Evolutionary conservation across 495 filamentous ascomycete species (phyloP), one percentile per base, ranked within the genome.

Genomic region (Rhizodiscina lignyota): DNA sequence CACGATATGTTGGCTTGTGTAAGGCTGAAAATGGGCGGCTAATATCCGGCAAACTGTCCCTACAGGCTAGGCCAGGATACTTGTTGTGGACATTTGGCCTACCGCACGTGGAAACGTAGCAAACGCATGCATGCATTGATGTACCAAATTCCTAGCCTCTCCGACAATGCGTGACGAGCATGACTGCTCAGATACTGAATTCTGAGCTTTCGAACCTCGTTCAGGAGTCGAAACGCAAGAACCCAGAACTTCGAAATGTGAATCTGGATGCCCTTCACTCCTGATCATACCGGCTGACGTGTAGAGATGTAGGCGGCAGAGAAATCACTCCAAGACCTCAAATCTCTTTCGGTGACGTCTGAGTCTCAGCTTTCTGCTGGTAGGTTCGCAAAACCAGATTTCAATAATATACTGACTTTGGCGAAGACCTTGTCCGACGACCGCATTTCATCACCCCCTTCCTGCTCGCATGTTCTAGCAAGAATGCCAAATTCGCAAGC

Each of bases 211-310:
- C 78, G 47, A 92, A 80, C 58, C 70, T 97, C 46, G 79, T 94
- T 35, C 86, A 94, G 51, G 89, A 97, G 55, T 86, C 84, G 47
- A 93, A 91, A 56, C 72, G 86, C 42, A 96, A 91, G 58, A 76
- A 93, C 55, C 66, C 72, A 35, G 89, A 96, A 42, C 58, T 97
- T 27, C 71, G 83, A 64, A 78, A 78, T 68, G 84, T 86, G 51
- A 40, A 68, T 50, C 42, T 15, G n/a, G n/a, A n/a, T n/a, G n/a
- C n/a, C n/a, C n/a, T n/a, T n/a, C n/a, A n/a, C n/a, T 21, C 15
- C 8, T 18, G 16, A 10, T 18, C 8, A 18, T 18, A 10, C 10
- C 10, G 16, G 10, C 18, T n/a, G n/a, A n/a, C n/a, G n/a, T n/a
- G n/a, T n/a, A n/a, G n/a, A n/a, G n/a, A n/a, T 32, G 18, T 51